phyloP scores from a whole-genome alignment of 2,329 filamentous ascomycete genomes.

The Pseudocercospora eumusae region DNA sequence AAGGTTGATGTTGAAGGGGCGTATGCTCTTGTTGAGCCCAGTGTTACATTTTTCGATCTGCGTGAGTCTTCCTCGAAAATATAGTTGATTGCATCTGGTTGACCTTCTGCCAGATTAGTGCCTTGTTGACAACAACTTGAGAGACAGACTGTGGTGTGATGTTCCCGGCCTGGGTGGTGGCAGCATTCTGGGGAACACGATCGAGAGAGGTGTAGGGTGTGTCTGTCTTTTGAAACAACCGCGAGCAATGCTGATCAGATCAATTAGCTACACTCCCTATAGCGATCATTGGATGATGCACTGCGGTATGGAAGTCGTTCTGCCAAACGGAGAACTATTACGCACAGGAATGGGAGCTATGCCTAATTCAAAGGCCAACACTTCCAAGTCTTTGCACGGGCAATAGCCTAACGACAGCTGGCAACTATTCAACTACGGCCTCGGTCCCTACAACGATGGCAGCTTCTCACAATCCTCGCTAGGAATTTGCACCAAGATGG shows the following conservation, averaged over 20 bases:
- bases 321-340: constrained; percentile 44
- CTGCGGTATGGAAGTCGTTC: constrained; percentile 48
- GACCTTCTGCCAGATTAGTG: constrained; percentile 43
- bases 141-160: constrained; percentile 46
- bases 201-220: constrained; percentile 47
- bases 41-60: constrained; percentile 56
- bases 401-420: constrained; percentile 29
- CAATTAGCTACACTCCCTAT: constrained; percentile 40
- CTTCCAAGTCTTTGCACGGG: constrained; percentile 25
- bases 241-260: neutral
- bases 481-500: constrained; percentile 52
- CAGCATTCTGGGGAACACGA: constrained; percentile 52
- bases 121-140: constrained; percentile 46
- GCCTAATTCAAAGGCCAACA: constrained; percentile 34
- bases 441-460: constrained; percentile 43
- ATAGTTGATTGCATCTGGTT: too few relatives aligned
- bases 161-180: constrained; percentile 55
- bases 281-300: constrained; percentile 51
- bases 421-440: constrained; percentile 42
- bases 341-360: constrained; percentile 48
- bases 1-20: constrained; percentile 54
- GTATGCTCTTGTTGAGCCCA: constrained; percentile 57
- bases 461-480: constrained; percentile 43
- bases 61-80: constrained; percentile 24
- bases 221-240: neutral